Conservation (phyloP, 148 eudicot species). For the Amaranthus hypochondriacus region DNA sequence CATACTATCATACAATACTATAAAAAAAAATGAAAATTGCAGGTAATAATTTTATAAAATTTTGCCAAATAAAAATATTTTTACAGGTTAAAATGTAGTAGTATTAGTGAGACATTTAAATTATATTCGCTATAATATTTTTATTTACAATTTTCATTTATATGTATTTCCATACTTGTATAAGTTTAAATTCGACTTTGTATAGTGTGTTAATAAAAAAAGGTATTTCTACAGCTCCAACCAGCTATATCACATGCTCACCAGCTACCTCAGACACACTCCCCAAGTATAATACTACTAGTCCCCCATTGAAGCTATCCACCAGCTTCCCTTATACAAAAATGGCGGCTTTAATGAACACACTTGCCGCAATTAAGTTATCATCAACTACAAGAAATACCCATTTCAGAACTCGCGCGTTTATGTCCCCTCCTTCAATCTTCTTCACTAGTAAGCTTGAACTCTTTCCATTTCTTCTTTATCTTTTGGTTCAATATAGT, state of each 20-base stretch:
- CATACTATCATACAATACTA: too few species aligned
- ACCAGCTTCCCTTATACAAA: constrained; percentile 8
- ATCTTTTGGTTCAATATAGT: not conserved
- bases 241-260: not conserved
- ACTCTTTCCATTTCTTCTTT: not conserved
- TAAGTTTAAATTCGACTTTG: too few species aligned
- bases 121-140: too few species aligned
- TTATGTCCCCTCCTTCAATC: constrained; percentile 26
- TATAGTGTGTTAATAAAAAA: too few species aligned
- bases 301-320: constrained; percentile 11
- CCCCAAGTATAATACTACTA: not conserved
- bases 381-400: constrained; percentile 29
- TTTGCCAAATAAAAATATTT: too few species aligned
- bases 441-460: constrained; percentile 44
- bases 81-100: too few species aligned
- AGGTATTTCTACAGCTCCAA: too few species aligned
- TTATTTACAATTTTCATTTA: too few species aligned
- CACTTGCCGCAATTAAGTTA: constrained; percentile 38
- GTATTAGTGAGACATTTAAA: too few species aligned
- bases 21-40: too few species aligned
- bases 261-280: not conserved
- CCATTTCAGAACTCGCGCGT: constrained; percentile 35
- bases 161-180: too few species aligned
- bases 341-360: constrained; percentile 53
- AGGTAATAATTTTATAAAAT: too few species aligned